Conservation (phyloP, 306 rosid species). For the Inga leiocalycina region DNA sequence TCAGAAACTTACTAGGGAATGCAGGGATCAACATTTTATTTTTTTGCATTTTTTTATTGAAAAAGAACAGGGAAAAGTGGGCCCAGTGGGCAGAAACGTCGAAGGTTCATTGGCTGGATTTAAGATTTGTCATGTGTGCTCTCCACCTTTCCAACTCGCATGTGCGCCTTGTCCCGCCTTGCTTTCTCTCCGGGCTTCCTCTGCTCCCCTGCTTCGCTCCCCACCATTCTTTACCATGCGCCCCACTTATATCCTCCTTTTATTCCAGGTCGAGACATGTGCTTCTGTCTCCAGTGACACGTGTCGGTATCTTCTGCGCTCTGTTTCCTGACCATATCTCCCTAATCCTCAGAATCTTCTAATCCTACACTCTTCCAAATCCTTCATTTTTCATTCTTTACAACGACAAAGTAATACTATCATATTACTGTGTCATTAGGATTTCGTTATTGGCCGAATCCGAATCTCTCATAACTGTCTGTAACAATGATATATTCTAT, state of each 20-base stretch:
- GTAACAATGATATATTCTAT: neutral
- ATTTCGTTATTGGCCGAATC: neutral
- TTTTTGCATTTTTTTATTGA: neutral
- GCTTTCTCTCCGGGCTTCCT: neutral
- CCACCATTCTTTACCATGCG: neutral
- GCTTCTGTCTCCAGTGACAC: neutral
- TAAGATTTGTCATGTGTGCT: conserved; percentile 5
- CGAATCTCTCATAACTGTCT: neutral
- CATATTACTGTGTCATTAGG: neutral
- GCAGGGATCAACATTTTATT: neutral
- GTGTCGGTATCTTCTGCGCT: neutral
- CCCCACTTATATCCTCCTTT: neutral
- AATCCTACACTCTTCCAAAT: neutral
- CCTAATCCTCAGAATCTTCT: conserved; percentile 17
- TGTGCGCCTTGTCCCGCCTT: conserved; percentile 38
- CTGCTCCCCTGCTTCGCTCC: neutral
- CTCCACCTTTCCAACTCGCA: conserved; percentile 33
- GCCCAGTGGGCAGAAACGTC: neutral
- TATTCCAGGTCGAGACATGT: neutral
- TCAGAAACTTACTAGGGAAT: neutral
- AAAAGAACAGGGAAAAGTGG: neutral
- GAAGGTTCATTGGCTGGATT: conserved; percentile 2
- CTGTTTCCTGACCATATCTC: conserved; percentile 12
- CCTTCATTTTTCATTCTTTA: neutral
- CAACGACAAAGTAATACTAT: neutral